phyloP scores from a whole-genome alignment of 169 alveolate species.

The Babesia microti region DNA sequence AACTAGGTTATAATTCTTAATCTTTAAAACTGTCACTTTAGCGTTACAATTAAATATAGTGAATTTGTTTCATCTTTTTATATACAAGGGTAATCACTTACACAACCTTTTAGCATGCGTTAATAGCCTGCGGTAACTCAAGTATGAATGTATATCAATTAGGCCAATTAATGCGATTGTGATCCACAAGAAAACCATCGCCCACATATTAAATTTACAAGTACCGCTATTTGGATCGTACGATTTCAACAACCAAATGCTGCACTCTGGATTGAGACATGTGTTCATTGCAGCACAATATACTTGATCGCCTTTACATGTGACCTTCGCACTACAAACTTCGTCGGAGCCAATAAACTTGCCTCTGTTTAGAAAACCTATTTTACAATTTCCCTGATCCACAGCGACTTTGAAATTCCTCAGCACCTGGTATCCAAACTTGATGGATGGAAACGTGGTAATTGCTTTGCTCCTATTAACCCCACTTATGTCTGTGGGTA shows the following conservation, averaged over 20 bases:
- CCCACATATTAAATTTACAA: constrained; percentile 15
- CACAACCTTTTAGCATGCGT: no score
- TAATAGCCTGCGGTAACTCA: constrained; percentile 17
- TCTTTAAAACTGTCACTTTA: no score
- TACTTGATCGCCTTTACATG: constrained; percentile 52
- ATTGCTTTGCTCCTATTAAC: constrained; percentile 23
- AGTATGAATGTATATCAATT: constrained; percentile 26
- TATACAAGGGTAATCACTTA: no score
- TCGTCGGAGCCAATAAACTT: constrained; percentile 14
- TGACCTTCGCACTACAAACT: constrained; percentile 28
- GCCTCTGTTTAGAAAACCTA: constrained; percentile 48
- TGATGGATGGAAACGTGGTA: constrained; percentile 53
- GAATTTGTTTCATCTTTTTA: no score
- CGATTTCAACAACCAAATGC: constrained; percentile 54
- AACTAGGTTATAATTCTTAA: no score
- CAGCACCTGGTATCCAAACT: constrained; percentile 55
- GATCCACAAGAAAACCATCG: constrained; percentile 12
- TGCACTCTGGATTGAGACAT: constrained; percentile 57
- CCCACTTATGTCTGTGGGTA: constrained; percentile 43
- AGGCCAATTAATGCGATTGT: constrained; percentile 5
- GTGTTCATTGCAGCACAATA: constrained; percentile 55
- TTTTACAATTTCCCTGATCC: constrained; percentile 45
- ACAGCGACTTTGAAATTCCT: constrained; percentile 49
- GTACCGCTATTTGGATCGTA: constrained; percentile 35
- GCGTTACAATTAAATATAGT: no score